phyloP scores from a whole-genome alignment of 805 yeast species.

The Ogataea zsoltii region DNA sequence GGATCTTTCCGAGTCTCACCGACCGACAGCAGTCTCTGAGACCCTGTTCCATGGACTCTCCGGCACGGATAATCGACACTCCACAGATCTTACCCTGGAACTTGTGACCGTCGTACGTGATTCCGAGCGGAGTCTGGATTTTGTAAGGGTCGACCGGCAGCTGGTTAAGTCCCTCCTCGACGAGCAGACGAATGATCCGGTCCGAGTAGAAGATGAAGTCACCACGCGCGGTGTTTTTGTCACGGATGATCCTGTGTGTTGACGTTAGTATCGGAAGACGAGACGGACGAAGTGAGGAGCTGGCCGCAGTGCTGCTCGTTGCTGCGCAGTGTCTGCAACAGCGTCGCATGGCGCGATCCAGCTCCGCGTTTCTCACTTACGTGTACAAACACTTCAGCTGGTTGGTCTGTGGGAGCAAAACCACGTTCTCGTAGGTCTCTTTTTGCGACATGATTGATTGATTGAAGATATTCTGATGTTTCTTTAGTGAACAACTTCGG shows the following conservation, averaged over 20 bases:
- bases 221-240: constrained; percentile 74
- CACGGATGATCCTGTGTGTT: constrained; percentile 68
- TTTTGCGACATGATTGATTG: constrained; percentile 14
- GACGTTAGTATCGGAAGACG: not conserved
- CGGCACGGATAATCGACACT: constrained; percentile 97
- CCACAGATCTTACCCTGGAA: constrained; percentile 96
- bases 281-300: too few relatives aligned
- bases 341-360: too few relatives aligned
- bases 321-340: too few relatives aligned
- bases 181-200: constrained; percentile 87
- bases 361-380: constrained; percentile 27
- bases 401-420: constrained; percentile 80
- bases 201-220: constrained; percentile 96
- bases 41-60: constrained; percentile 99
- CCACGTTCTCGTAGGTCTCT: constrained; percentile 49
- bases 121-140: constrained; percentile 77
- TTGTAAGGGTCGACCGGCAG: constrained; percentile 75
- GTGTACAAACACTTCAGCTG: constrained; percentile 87
- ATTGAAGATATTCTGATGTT: not conserved
- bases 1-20: constrained; percentile 93
- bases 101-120: constrained; percentile 69
- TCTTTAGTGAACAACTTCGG: not conserved
- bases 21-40: constrained; percentile 95
- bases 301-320: too few relatives aligned
- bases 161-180: constrained; percentile 93